Evolutionary conservation across 2,329 filamentous ascomycete genomes (phyloP), one percentile per base, ranked within the genome.

Genomic region (Pseudocercospora cruenta): DNA sequence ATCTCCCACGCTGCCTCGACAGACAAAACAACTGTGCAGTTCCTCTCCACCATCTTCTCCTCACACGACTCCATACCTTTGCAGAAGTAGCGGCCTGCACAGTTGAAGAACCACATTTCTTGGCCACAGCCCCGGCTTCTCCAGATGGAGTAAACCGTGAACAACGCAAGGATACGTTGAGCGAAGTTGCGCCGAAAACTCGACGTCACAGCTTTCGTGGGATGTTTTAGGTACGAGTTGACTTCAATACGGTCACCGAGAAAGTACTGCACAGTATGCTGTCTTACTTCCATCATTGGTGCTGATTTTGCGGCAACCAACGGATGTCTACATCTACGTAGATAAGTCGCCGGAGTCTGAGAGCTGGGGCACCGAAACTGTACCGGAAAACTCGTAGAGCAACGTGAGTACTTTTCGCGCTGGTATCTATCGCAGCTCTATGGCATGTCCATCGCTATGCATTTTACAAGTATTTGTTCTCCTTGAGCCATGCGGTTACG

Each of bases 401-500:
- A 10, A 43, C 3, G 39, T n/a, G 12, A 43, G 39, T 43, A 43
- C 16, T 19, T 43, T 43, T n/a, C n/a, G 36, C 14, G 12, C 36
- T 39, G 36, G 14, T 43, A 43, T 43, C n/a, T 43, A 43, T 19
- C 39, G 12, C n/a, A 19, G 5, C 7, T n/a, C 39, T 43, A 43
- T 9, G 16, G n/a, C 39, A 43, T 43, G 39, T 9, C 39, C 39
- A 19, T 19, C 16, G 39, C 39, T 8, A 7, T 19, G 19, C 8
- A 55, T 55, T 58, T 31, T 74, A 78, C 73, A 87, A 76, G 72
- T 91, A 91, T 61, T 86, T 86, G 72, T 90, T 88, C 74, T 86
- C 82, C 79, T 87, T 87, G 70, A 92, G 81, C 90, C 90, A 94
- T 62, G 79, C 74, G 77, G 87, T 85, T n/a, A 97, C 91, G 79